These are phyloP conservation scores for Ettlia oleoabundans DNA, from an alignment of 139 green algal genomes.

Conservation along the genomic window DNA sequence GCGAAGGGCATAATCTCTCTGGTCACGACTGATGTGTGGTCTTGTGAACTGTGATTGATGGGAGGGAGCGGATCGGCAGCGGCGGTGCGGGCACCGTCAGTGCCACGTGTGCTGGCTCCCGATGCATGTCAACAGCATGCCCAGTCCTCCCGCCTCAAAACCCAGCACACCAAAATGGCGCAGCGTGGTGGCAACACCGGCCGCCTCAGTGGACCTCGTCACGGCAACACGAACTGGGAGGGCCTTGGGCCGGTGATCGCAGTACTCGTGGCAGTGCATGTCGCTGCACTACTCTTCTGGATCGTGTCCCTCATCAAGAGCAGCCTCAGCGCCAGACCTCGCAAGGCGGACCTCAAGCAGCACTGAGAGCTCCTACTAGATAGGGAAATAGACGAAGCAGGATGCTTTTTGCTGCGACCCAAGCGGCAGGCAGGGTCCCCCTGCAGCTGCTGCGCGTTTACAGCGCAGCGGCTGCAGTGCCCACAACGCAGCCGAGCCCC, in stretches of 20 bases:
- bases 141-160: too few relatives aligned
- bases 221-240: background rate
- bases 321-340: background rate
- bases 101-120: too few relatives aligned
- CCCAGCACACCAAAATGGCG: background rate
- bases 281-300: constrained; percentile 42
- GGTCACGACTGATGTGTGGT: too few relatives aligned
- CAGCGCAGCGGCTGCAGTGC: background rate
- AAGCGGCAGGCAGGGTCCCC: background rate
- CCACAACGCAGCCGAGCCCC: background rate
- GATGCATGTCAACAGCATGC: too few relatives aligned
- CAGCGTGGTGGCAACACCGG: background rate
- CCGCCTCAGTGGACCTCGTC: background rate
- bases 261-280: constrained; percentile 35
- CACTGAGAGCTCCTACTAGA: background rate
- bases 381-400: background rate
- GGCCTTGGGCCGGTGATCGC: constrained; percentile 29
- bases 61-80: too few relatives aligned
- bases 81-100: too few relatives aligned
- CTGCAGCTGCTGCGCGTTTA: background rate
- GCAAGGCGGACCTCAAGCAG: constrained; percentile 32
- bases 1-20: too few relatives aligned
- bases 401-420: background rate
- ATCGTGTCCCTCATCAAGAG: constrained; percentile 33
- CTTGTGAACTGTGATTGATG: too few relatives aligned